These are phyloP conservation scores for Aureobasidium zeae DNA, from an alignment of 2,329 filamentous ascomycete species.

Conservation along the genomic window DNA sequence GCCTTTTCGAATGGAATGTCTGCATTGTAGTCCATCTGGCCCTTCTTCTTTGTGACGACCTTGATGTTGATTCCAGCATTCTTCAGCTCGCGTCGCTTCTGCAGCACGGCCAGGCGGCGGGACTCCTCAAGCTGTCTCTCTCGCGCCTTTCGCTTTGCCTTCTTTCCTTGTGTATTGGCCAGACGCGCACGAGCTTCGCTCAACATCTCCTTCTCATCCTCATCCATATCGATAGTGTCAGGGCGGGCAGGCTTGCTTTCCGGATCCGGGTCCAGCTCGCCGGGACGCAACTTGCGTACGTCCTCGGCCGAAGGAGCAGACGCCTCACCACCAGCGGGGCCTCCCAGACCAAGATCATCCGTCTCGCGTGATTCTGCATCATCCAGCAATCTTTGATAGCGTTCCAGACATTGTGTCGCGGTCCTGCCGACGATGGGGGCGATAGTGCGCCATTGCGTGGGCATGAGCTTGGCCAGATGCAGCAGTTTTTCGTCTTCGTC, in stretches of 20 bases:
- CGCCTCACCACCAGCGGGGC: slow-evolving; percentile 77
- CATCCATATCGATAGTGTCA: slow-evolving; percentile 95
- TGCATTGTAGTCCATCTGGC: slow-evolving; percentile 99
- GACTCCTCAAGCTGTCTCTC: slow-evolving; percentile 95
- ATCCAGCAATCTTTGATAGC: slow-evolving; percentile 92
- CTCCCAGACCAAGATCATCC: slow-evolving; percentile 69
- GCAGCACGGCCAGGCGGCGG: slow-evolving; percentile 74
- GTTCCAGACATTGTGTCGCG: slow-evolving; percentile 91
- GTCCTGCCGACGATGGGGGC: slow-evolving; percentile 93
- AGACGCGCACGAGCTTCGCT: slow-evolving; percentile 93
- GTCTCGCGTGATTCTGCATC: slow-evolving; percentile 87
- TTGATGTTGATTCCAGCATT: slow-evolving; percentile 98
- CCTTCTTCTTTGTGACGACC: slow-evolving; percentile 79
- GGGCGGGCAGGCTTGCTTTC: slow-evolving; percentile 92
- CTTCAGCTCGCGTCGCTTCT: slow-evolving; percentile 94
- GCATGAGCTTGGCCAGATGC: slow-evolving; percentile 96
- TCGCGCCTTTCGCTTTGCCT: slow-evolving; percentile 93
- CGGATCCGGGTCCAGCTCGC: slow-evolving; percentile 93
- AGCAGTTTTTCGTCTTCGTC: slow-evolving; percentile 97
- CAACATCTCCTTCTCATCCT: slow-evolving; percentile 99
- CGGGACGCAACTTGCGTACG: slow-evolving; percentile 70
- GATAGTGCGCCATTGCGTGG: slow-evolving; percentile 98
- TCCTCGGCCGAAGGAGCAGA: slow-evolving; percentile 86
- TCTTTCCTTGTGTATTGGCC: slow-evolving; percentile 97
- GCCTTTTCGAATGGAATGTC: slow-evolving; percentile 97